phyloP scores from a whole-genome alignment of 192 early-diverging fungal genomes.

The Umbelopsis isabellina region DNA sequence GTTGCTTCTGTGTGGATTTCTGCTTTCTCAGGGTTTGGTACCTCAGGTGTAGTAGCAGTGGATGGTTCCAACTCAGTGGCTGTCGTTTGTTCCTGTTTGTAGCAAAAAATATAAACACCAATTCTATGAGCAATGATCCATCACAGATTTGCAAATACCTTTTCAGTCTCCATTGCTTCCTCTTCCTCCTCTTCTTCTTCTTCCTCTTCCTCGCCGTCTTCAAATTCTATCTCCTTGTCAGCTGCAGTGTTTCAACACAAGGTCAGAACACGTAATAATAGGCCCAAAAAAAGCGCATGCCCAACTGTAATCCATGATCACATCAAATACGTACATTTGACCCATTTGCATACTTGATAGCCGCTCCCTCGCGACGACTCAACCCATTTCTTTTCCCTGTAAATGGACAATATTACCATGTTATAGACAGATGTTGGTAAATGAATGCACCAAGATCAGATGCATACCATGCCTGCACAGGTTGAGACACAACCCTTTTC shows the following conservation, averaged over 20 bases:
- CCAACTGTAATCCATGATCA: too few species aligned
- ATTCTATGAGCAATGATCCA: neutral
- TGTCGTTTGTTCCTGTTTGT: neutral
- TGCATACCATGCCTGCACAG: slow-evolving; percentile 19
- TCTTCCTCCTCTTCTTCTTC: slow-evolving; percentile 6
- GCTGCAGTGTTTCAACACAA: neutral
- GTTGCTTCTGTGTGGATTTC: neutral
- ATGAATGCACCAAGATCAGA: neutral
- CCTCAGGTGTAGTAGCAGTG: neutral
- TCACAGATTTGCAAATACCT: neutral
- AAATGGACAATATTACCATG: too few species aligned
- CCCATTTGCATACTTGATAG: slow-evolving; percentile 15
- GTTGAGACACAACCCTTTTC: slow-evolving; percentile 14
- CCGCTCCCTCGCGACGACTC: slow-evolving; percentile 1
- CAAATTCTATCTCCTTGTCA: slow-evolving; percentile 10
- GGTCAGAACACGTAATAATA: neutral
- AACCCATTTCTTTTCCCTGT: slow-evolving; percentile 14
- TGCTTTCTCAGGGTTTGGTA: neutral
- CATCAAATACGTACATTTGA: neutral
- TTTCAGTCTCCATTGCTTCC: slow-evolving; percentile 13
- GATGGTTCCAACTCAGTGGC: slow-evolving; percentile 1
- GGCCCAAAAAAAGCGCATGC: too few species aligned
- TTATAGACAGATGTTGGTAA: neutral
- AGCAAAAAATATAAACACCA: neutral
- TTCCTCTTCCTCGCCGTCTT: slow-evolving; percentile 5